Evolutionary conservation across 176 grass and related monocot species (phyloP).

Genomic region (Poa pratensis): DNA sequence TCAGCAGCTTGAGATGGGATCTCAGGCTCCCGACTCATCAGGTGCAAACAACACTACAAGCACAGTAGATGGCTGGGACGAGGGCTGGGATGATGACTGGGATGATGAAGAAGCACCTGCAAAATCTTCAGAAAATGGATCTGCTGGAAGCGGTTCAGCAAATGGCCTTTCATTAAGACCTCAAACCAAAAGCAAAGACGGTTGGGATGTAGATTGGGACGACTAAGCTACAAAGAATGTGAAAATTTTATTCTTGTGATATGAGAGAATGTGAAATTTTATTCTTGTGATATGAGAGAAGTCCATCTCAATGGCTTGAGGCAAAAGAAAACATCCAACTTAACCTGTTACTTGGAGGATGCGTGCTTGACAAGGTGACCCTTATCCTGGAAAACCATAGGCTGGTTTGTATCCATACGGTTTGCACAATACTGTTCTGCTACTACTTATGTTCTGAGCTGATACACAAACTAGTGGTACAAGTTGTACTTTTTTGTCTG

Average conservation of each 20-base stretch:
- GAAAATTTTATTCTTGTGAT: too few species aligned
- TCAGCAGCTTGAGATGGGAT: slow-evolving; percentile 92
- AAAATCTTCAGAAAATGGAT: slow-evolving; percentile 49
- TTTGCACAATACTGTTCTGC: slow-evolving; percentile 45
- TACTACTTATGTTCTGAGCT: slow-evolving; percentile 32
- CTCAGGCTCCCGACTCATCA: slow-evolving; percentile 45
- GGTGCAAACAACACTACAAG: slow-evolving; percentile 48
- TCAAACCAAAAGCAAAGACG: slow-evolving; percentile 66
- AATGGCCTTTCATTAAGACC: slow-evolving; percentile 73
- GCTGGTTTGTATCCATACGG: slow-evolving; percentile 19
- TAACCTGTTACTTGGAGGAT: slow-evolving; percentile 5
- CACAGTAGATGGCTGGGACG: slow-evolving; percentile 72
- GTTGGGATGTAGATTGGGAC: slow-evolving; percentile 96
- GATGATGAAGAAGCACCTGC: slow-evolving; percentile 80
- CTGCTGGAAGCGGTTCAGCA: slow-evolving; percentile 47
- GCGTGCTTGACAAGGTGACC: slow-evolving; percentile 13
- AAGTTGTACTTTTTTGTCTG: slow-evolving; percentile 32
- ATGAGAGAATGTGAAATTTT: too few species aligned
- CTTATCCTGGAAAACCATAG: slow-evolving; percentile 29
- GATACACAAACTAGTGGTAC: slow-evolving; percentile 36
- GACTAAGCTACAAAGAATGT: too few species aligned
- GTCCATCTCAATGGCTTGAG: not conserved
- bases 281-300: too few species aligned
- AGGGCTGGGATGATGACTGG: slow-evolving; percentile 93
- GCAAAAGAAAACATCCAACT: not conserved